Base-by-base conservation (phyloP, 2,329 filamentous ascomycete species). In the Calcarisporium arbuscula region DNA sequence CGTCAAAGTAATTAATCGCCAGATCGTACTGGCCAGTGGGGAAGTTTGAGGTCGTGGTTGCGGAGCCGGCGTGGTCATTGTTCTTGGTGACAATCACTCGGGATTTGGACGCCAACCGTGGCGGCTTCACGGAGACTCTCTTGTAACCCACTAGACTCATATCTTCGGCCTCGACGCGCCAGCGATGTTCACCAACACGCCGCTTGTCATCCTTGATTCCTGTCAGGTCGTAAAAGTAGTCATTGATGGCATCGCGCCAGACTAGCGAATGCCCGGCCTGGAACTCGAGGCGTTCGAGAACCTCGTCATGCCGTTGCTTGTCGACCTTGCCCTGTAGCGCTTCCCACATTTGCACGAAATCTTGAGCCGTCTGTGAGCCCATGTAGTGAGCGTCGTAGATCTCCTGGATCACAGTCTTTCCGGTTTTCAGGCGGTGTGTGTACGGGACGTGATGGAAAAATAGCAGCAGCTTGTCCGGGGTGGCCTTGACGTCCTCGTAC, bases 361-460 rank as follows among this genome's bases (percentile, higher is more conserved):
- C 67, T 37, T 83, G 76, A 0, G 74, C 80, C 1, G 65, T 72
- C n/a, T 64, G 67, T 5, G 77, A 71, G 6, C 77, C 77, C 7
- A 57, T 54, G 42, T 80, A 79, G 41, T 80, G 77, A 1, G 74
- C 73, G 40, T 80, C 70, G 47, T 80, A 80, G 52, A 80, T 78
- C 47, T 80, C 74, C 47, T 80, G 77, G 33, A 80, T 80, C 4
- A 85, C 77, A 0, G 80, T 82, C 54, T 80, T 74, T 9, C 78
- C 77, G 1, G 70, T 75, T 8, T 77, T 65, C 2, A 85, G 66
- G 6, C 52, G 55, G 25, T 82, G 72, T 0, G 75, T 82, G 51
- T 82, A 86, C 4, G 71, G 70, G 0, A 85, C 77, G 48, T 86
- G 82, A 52, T 85, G 82, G 58, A 85, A 85, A 81, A 81, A 86